phyloP scores from a whole-genome alignment of 2,329 filamentous ascomycete genomes.

The Venturia aucupariae region DNA sequence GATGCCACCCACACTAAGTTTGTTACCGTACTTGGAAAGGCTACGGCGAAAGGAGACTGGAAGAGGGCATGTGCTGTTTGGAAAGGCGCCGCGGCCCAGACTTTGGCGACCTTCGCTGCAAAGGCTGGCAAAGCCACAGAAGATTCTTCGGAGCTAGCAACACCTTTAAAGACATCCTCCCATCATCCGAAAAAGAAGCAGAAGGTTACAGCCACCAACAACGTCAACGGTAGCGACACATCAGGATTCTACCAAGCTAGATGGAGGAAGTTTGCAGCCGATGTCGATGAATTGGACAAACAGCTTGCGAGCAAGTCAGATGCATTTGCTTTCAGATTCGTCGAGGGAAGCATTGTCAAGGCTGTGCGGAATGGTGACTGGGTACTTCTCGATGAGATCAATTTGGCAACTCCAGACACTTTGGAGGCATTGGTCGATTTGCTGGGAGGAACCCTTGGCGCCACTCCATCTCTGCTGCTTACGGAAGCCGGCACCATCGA shows the following conservation, averaged over 20 bases:
- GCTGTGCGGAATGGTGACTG: slow-evolving; percentile 94
- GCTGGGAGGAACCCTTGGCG: slow-evolving; percentile 61
- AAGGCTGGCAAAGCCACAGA: background rate
- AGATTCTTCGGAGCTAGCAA: background rate
- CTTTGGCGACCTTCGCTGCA: slow-evolving; percentile 2
- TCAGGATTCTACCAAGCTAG: slow-evolving; percentile 20
- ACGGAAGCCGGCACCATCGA: slow-evolving; percentile 93
- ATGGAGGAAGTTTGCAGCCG: slow-evolving; percentile 73
- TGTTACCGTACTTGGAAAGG: slow-evolving; percentile 69
- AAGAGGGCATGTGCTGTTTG: slow-evolving; percentile 74
- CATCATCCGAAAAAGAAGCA: slow-evolving; percentile 26
- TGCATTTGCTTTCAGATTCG: slow-evolving; percentile 85
- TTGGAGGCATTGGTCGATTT: slow-evolving; percentile 89
- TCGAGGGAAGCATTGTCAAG: slow-evolving; percentile 93
- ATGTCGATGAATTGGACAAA: slow-evolving; percentile 68
- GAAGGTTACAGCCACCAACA: slow-evolving; percentile 34
- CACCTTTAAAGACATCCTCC: slow-evolving; percentile 38
- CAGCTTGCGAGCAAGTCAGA: slow-evolving; percentile 66
- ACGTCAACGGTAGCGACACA: background rate
- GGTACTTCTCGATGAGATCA: slow-evolving; percentile 96
- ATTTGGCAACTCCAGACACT: slow-evolving; percentile 88
- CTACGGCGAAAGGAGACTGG: slow-evolving; percentile 77
- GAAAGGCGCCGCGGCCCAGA: slow-evolving; percentile 58
- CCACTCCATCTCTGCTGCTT: slow-evolving; percentile 69
- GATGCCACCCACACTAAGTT: slow-evolving; percentile 77